These are phyloP conservation scores for Hypoxylon sp. DNA, from an alignment of 2,329 filamentous ascomycete genomes.

Conservation along the genomic window DNA sequence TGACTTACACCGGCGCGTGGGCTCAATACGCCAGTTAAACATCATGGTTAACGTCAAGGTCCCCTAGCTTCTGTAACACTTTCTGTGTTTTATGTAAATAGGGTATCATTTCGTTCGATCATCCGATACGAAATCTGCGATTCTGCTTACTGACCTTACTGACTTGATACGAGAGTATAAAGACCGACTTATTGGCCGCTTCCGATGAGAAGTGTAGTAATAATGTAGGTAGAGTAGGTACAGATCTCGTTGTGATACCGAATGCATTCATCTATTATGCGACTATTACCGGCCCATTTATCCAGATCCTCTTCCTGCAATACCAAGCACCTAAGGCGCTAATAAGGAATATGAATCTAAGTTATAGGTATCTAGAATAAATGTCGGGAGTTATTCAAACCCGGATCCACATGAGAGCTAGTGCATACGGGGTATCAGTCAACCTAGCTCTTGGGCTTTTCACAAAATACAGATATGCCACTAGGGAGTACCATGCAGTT, in stretches of 20 bases:
- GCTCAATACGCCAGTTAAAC: not conserved
- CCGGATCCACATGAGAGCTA: conserved; percentile 5
- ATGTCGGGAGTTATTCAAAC: conserved; percentile 13
- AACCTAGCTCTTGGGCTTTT: not conserved
- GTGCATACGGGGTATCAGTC: not conserved
- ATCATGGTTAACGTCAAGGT: conserved; percentile 20
- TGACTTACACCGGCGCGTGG: conserved; percentile 43
- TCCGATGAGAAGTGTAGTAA: not conserved
- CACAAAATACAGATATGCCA: no score
- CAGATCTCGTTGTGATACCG: not conserved
- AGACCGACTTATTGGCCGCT: not conserved
- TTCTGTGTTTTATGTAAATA: conserved; percentile 22
- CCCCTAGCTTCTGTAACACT: conserved; percentile 30
- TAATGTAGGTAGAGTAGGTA: no score
- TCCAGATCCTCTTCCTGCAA: conserved; percentile 1
- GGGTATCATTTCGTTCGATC: conserved; percentile 14
- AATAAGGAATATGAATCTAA: not conserved
- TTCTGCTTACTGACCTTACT: conserved; percentile 18
- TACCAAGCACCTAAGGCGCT: not conserved
- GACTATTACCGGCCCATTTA: conserved; percentile 8
- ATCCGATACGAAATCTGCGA: conserved; percentile 15
- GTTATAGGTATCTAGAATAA: not conserved
- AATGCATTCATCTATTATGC: not conserved
- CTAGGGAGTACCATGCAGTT: no score
- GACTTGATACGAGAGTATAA: not conserved